Evolutionary conservation across 306 rosid species (phyloP), one percentile per base, ranked within the genome.

Genomic region (Citrullus colocynthis): DNA sequence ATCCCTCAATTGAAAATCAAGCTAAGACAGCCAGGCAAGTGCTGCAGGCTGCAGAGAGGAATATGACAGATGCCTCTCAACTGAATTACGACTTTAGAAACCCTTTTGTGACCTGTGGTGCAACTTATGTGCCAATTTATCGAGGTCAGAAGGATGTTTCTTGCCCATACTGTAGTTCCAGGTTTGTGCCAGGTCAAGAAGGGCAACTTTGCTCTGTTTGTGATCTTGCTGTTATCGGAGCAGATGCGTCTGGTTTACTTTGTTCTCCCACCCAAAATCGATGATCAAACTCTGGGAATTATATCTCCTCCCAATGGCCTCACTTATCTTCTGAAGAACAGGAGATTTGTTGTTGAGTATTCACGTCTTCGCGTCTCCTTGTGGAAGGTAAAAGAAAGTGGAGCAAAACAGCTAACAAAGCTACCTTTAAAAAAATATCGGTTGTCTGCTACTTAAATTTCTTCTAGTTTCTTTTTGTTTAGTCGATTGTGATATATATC

Each of bases 21-120:
- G 91, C 96, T 21, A 93, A 85, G 90, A 81, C 84, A 30, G 93
- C 98, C 21, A 85, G 98, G 83, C 97, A 93, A 85, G 97, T 93
- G 76, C 86, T 93, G 59, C 90, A 88, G 75, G 97, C 94, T 66
- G 98, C 98, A 57, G 98, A 91, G 89, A 91, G 80, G 89, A 93
- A 86, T 81, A 86, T 90, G 97, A 88, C 91, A 7, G 97, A 93
- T 83, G 82, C 83, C 58, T 75, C 88, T 39, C 80, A 86, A 81
- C 87, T 93, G 85, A 91, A 90, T 82, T 93, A 93, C 51, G 98
- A 91, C 81, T 93, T 91, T 57, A 82, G 98, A 73, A 93, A 93
- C 81, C 98, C 98, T 30, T 93, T 93, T 85, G 97, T 93, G 78
- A 74, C 78, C 79, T 93, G 98, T 70, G 98, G 98, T 4, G 91